Conservation (phyloP, 345 rosid species). For the Eucalyptus tenuipes region DNA sequence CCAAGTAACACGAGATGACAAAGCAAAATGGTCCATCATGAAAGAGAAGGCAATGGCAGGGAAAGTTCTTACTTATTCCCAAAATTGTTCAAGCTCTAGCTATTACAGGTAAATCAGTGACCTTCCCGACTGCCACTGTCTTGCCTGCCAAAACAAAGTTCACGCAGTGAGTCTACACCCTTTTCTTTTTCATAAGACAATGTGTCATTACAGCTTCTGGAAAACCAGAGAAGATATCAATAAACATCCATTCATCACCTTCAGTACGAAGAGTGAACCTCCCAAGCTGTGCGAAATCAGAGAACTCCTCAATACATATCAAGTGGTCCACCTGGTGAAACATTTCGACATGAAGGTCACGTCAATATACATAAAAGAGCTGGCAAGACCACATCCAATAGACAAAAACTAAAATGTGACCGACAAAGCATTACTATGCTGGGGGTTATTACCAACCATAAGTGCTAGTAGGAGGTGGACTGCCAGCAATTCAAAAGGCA, state of each 20-base stretch:
- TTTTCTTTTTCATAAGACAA: background rate
- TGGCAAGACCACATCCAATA: background rate
- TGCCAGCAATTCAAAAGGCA: background rate
- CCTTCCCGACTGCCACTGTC: slow-evolving; percentile 36
- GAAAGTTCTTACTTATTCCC: background rate
- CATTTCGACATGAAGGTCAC: background rate
- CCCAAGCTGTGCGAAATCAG: slow-evolving; percentile 87
- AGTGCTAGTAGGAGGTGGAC: background rate
- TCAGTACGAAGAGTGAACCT: slow-evolving; percentile 96
- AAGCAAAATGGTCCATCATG: background rate
- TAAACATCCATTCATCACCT: slow-evolving; percentile 20
- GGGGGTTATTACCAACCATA: background rate
- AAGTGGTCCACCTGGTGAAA: slow-evolving; percentile 45
- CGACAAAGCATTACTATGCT: background rate
- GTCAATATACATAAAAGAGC: background rate
- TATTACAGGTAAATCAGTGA: slow-evolving; percentile 13
- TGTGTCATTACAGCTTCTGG: background rate
- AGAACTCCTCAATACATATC: slow-evolving; percentile 74
- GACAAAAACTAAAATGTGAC: background rate
- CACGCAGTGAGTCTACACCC: background rate
- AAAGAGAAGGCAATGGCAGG: background rate
- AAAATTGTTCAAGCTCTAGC: slow-evolving; percentile 18
- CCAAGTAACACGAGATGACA: background rate
- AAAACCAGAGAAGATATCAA: background rate
- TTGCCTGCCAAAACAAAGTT: slow-evolving; percentile 10